Conservation (phyloP, 73 alveolate genomes). For the Symbiodinium natans region DNA sequence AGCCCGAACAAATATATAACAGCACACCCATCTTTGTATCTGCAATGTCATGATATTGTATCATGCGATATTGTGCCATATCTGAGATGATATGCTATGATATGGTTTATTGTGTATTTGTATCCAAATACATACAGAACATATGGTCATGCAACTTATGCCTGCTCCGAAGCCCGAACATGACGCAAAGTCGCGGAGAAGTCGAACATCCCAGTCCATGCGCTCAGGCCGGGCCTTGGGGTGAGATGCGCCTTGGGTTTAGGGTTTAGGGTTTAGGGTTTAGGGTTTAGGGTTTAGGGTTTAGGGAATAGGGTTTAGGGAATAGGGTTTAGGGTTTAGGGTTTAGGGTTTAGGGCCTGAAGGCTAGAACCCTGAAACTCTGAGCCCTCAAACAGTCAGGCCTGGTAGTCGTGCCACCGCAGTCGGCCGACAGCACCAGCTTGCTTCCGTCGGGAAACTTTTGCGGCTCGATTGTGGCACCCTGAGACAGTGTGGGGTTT, state of each 20-base stretch:
- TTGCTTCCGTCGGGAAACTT: constrained; percentile 4
- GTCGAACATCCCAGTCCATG: too few relatives aligned
- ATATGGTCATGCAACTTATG: too few relatives aligned
- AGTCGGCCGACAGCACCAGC: constrained; percentile 88
- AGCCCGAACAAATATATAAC: too few relatives aligned
- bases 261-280: neutral
- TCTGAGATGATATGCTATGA: too few relatives aligned
- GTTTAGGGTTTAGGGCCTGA: neutral
- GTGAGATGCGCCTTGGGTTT: too few relatives aligned
- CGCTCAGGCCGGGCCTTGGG: too few relatives aligned
- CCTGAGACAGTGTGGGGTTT: constrained; percentile 18
- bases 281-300: neutral
- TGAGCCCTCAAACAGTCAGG: neutral
- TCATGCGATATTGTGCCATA: too few relatives aligned
- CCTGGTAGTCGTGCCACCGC: constrained; percentile 91
- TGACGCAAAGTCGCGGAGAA: neutral
- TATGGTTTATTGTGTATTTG: too few relatives aligned
- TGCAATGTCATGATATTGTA: too few relatives aligned
- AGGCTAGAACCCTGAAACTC: neutral
- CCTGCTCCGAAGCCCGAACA: neutral
- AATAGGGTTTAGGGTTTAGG: neutral
- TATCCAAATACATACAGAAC: too few relatives aligned
- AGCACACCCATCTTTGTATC: too few relatives aligned
- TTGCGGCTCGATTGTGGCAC: neutral
- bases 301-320: neutral